Percentiles rank a stretch among this genome's conserved stretches.
Evolutionary conservation across 2,329 filamentous ascomycete species (phyloP).

Genomic region (Ascosphaera aggregata): DNA sequence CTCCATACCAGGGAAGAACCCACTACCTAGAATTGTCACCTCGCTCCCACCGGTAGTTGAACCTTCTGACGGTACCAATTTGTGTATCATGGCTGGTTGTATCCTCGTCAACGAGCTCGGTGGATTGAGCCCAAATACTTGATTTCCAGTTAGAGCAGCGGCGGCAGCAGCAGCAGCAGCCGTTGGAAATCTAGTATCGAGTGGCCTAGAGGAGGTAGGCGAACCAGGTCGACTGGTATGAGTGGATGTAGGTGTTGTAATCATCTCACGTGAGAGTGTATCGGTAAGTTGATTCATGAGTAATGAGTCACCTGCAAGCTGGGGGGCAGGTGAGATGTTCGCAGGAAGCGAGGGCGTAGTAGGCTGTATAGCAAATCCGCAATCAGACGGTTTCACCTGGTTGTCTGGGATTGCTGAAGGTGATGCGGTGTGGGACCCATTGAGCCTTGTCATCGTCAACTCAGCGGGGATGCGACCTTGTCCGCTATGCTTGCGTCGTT

Average conservation of each 20-base stretch:
- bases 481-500: slow-evolving; percentile 61
- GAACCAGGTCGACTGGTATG: slow-evolving; percentile 60
- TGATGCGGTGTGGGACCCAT: slow-evolving; percentile 26
- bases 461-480: slow-evolving; percentile 46
- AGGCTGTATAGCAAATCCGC: neutral
- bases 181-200: slow-evolving; percentile 14
- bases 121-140: slow-evolving; percentile 28
- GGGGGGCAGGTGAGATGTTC: neutral
- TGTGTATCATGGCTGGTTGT: slow-evolving; percentile 44
- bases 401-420: slow-evolving; percentile 3
- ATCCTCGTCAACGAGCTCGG: slow-evolving; percentile 20
- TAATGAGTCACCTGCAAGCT: neutral
- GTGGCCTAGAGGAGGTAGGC: slow-evolving; percentile 21
- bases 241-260: slow-evolving; percentile 47
- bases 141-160: slow-evolving; percentile 23
- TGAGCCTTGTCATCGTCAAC: slow-evolving; percentile 61
- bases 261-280: slow-evolving; percentile 38
- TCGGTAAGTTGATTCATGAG: slow-evolving; percentile 17
- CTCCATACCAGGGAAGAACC: slow-evolving; percentile 56
- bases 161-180: slow-evolving; percentile 12
- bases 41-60: slow-evolving; percentile 68
- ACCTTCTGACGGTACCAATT: slow-evolving; percentile 62
- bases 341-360: neutral
- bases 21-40: slow-evolving; percentile 60
- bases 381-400: neutral